These are phyloP conservation scores for Neurospora sublineolata DNA, from an alignment of 495 filamentous ascomycete species.

Conservation along the genomic window DNA sequence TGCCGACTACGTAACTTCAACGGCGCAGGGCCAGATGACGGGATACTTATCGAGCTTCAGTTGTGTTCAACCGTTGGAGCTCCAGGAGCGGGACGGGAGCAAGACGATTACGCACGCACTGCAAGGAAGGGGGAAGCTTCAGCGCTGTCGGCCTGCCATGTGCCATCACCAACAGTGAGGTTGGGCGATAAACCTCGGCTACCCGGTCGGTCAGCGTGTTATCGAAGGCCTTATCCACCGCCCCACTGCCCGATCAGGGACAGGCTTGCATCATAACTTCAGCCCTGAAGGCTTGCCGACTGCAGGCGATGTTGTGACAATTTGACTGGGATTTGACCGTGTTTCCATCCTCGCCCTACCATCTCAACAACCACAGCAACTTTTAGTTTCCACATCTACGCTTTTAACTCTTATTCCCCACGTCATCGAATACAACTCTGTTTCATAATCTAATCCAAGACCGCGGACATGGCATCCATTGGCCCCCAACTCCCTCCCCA, in stretches of 20 bases:
- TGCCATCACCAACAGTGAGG: not conserved
- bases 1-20: not conserved
- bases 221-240: not conserved
- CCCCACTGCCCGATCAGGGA: not conserved
- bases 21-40: not conserved
- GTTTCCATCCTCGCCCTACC: not conserved
- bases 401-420: not conserved
- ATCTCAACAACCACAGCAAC: not conserved
- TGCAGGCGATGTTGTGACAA: not conserved
- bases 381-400: not conserved
- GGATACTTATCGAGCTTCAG: not conserved
- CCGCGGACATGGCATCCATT: constrained; percentile 32
- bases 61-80: not conserved
- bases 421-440: not conserved
- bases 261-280: not conserved
- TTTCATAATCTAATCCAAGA: not conserved
- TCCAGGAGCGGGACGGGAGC: not conserved
- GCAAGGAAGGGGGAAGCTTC: not conserved
- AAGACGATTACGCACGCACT: not conserved
- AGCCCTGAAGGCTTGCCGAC: not conserved
- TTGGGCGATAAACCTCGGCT: not conserved
- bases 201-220: not conserved
- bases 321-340: not conserved
- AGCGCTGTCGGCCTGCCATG: not conserved
- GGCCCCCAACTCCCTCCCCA: constrained; percentile 42